These are phyloP conservation scores for Rickenella mellea DNA, from an alignment of 768 basidiomycete genomes.

Conservation along the genomic window DNA sequence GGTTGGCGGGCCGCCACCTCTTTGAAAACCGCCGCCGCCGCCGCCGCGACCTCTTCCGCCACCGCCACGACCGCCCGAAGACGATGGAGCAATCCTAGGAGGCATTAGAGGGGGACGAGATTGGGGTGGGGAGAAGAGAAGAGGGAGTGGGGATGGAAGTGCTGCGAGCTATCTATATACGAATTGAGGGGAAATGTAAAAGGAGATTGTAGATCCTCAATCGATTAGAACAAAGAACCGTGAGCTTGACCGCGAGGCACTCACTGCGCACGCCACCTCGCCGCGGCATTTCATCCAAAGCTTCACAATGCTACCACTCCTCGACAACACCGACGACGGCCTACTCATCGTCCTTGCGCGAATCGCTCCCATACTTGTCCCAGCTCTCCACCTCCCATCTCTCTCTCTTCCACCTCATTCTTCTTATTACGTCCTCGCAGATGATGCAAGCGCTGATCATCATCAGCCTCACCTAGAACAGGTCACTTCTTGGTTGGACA, in stretches of 20 bases:
- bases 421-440: conserved; percentile 43
- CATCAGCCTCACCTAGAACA: conserved; percentile 45
- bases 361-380: conserved; percentile 68
- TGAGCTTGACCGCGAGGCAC: too few species aligned
- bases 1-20: conserved; percentile 5
- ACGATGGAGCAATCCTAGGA: conserved; percentile 4
- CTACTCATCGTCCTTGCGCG: conserved; percentile 57
- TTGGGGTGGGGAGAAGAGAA: neutral
- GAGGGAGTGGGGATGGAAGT: neutral
- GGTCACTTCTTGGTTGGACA: conserved; percentile 60
- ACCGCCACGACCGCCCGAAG: conserved; percentile 8
- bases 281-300: neutral
- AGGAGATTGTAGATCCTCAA: too few species aligned
- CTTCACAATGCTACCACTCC: conserved; percentile 18
- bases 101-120: conserved; percentile 8
- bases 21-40: too few species aligned
- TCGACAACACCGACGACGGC: conserved; percentile 37
- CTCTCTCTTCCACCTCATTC: conserved; percentile 21
- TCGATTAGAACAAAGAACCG: too few species aligned
- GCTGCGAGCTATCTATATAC: too few species aligned
- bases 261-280: neutral
- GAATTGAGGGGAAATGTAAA: too few species aligned
- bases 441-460: conserved; percentile 34
- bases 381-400: conserved; percentile 16
- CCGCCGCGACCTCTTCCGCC: conserved; percentile 6